Evolutionary conservation across 1,284 basidiomycete genomes (phyloP).

Genomic region (Grifola frondosa): DNA sequence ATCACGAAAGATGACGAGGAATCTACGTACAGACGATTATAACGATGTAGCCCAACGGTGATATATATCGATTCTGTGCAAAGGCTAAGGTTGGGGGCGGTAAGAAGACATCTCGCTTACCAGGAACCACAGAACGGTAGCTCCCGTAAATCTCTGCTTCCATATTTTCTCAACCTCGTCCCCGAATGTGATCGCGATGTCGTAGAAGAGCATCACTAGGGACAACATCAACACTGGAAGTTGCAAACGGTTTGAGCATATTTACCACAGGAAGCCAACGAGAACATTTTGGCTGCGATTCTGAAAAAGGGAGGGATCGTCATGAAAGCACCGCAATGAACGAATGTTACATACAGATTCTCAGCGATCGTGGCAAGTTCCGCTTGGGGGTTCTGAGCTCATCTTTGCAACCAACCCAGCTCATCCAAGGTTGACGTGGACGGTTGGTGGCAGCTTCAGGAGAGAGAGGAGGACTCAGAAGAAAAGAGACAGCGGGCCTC

Average conservation of each 20-base stretch:
- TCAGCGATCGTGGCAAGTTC: conserved; percentile 19
- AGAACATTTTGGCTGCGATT: conserved; percentile 29
- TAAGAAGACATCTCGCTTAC: conserved; percentile 11
- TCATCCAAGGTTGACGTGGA: conserved; percentile 6
- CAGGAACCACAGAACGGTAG: conserved; percentile 28
- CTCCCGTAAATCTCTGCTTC: conserved; percentile 29
- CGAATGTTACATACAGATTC: conserved; percentile 20
- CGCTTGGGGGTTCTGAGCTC: conserved; percentile 12
- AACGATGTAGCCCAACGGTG: conserved; percentile 28
- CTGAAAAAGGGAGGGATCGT: conserved; percentile 7
- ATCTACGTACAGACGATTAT: conserved; percentile 26
- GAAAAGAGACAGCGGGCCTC: conserved; percentile 8
- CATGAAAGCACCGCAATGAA: neutral
- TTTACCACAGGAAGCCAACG: conserved; percentile 29
- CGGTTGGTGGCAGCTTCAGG: conserved; percentile 1
- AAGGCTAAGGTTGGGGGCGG: neutral
- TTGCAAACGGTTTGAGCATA: neutral
- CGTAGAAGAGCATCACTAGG: conserved; percentile 30
- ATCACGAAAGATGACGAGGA: neutral
- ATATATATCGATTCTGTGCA: conserved; percentile 26
- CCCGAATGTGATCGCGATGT: conserved; percentile 29
- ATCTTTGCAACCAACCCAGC: conserved; percentile 9
- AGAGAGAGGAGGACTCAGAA: conserved; percentile 6
- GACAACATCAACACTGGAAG: neutral
- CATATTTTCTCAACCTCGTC: conserved; percentile 31